Conservation (phyloP, 225 moss, liverwort and hornwort genomes). For the Takakia lepidozioides region DNA sequence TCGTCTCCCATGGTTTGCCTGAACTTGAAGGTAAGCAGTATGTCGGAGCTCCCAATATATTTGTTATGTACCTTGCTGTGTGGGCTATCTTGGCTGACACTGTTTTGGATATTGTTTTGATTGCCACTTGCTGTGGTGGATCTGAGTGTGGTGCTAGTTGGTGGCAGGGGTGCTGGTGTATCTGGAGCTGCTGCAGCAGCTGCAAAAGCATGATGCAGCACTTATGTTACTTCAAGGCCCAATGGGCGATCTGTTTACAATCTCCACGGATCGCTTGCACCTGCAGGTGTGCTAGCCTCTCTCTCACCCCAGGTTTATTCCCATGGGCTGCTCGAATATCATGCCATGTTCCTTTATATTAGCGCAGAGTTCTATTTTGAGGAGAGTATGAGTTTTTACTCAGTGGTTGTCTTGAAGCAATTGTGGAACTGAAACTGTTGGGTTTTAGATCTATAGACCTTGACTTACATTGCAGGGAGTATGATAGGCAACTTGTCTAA, state of each 20-base stretch:
- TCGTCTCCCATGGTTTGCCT: slow-evolving; percentile 58
- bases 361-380: not conserved
- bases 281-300: slow-evolving; percentile 71
- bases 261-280: slow-evolving; percentile 73
- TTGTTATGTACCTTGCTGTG: not conserved
- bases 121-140: too few relatives aligned
- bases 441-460: too few relatives aligned
- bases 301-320: slow-evolving; percentile 5
- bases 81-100: not conserved
- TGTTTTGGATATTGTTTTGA: not conserved
- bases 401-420: not conserved
- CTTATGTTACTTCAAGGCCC: slow-evolving; percentile 63
- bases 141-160: slow-evolving; percentile 3
- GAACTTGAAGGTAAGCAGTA: slow-evolving; percentile 67
- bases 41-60: not conserved
- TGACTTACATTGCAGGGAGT: too few relatives aligned
- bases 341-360: too few relatives aligned
- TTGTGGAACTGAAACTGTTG: too few relatives aligned
- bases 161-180: slow-evolving; percentile 69
- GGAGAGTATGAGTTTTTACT: too few relatives aligned
- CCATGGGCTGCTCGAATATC: too few relatives aligned
- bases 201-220: slow-evolving; percentile 66
- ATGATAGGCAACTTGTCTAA: too few relatives aligned
- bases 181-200: slow-evolving; percentile 74
- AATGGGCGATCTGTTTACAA: slow-evolving; percentile 72